Evolutionary conservation across 371 early-diverging fungal genomes (phyloP).

Genomic region (Mucor irregularis): DNA sequence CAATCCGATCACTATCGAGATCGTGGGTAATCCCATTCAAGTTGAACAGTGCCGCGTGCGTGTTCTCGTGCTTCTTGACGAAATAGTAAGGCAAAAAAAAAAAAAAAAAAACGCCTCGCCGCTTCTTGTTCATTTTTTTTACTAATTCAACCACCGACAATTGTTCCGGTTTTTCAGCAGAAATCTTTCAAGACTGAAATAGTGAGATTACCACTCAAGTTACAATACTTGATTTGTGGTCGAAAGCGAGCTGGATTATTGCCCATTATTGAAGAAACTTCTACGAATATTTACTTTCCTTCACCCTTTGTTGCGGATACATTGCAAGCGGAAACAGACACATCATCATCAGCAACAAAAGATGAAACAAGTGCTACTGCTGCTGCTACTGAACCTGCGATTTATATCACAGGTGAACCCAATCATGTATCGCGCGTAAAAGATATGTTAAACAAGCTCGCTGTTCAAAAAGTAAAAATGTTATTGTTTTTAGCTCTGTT

Average conservation of each 20-base stretch:
- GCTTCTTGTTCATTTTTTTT: not conserved
- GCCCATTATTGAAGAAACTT: constrained; percentile 71
- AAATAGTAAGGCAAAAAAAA: constrained; percentile 30
- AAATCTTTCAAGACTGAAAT: constrained; percentile 28
- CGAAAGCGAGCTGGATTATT: constrained; percentile 67
- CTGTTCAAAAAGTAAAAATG: constrained; percentile 40
- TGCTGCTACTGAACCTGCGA: constrained; percentile 3
- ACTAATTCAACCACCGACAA: not conserved
- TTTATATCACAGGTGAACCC: constrained; percentile 44
- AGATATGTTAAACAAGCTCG: constrained; percentile 44
- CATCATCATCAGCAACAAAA: constrained; percentile 23
- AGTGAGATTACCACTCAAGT: constrained; percentile 38
- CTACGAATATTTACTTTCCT: constrained; percentile 77
- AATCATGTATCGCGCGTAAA: constrained; percentile 38
- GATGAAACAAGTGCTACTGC: not conserved
- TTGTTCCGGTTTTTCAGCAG: constrained; percentile 3
- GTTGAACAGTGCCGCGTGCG: constrained; percentile 47
- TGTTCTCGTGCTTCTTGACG: constrained; percentile 41
- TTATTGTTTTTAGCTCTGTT: not conserved
- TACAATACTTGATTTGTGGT: constrained; percentile 73
- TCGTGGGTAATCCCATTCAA: constrained; percentile 37
- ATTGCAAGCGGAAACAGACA: not conserved
- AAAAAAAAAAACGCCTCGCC: constrained; percentile 1
- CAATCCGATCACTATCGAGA: constrained; percentile 27
- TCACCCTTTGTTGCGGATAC: constrained; percentile 69